Evolutionary conservation across 1,284 basidiomycete genomes (phyloP).

Genomic region (Exobasidium rhododendri): DNA sequence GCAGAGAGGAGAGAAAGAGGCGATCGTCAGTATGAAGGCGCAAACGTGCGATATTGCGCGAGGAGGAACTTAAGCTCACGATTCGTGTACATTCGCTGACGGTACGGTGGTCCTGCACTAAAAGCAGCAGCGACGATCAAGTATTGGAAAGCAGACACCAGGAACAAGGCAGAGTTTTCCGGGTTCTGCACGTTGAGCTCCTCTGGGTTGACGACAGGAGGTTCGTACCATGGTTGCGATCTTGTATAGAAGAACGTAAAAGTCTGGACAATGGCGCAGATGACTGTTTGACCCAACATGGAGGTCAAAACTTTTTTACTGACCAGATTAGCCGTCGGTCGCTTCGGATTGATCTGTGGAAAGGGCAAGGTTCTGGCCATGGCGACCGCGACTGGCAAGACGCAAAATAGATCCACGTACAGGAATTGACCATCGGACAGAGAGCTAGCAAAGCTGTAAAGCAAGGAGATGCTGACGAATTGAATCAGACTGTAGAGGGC

Average conservation of each 20-base stretch:
- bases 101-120: conserved; percentile 94
- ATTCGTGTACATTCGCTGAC: conserved; percentile 92
- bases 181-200: conserved; percentile 85
- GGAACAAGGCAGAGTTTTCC: conserved; percentile 88
- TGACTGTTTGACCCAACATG: conserved; percentile 85
- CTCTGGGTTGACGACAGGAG: conserved; percentile 66
- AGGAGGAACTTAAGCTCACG: conserved; percentile 58
- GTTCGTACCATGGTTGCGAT: conserved; percentile 73
- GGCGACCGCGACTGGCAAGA: conserved; percentile 88
- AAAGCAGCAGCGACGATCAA: conserved; percentile 94
- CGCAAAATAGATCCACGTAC: conserved; percentile 96
- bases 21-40: neutral
- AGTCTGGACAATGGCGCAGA: conserved; percentile 78
- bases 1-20: neutral
- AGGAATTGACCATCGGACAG: conserved; percentile 95
- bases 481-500: conserved; percentile 60
- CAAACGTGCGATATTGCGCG: neutral
- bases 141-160: conserved; percentile 97
- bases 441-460: conserved; percentile 95
- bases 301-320: conserved; percentile 93
- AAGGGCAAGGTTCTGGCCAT: conserved; percentile 93
- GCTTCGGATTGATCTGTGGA: conserved; percentile 68
- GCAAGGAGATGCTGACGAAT: conserved; percentile 71
- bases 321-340: conserved; percentile 92
- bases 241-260: conserved; percentile 88